Evolutionary conservation across 352 stramenopile species (phyloP).

Genomic region (Phytophthora capsici): DNA sequence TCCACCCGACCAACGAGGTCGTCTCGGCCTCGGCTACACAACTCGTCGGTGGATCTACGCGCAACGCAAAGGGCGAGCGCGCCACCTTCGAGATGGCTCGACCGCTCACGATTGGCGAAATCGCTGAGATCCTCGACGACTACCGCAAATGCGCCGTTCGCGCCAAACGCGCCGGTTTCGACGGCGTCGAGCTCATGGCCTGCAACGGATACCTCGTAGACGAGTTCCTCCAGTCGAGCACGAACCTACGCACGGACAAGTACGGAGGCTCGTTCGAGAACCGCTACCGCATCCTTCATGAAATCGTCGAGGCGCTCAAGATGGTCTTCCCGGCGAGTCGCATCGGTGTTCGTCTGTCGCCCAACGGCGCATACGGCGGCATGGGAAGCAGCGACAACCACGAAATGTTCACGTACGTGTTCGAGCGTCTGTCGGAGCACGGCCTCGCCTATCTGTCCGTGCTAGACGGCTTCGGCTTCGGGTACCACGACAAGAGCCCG

Average conservation of each 20-base stretch:
- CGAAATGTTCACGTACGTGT: conserved; percentile 16
- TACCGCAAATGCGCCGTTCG: conserved; percentile 7
- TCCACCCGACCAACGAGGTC: conserved; percentile 3
- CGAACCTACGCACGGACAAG: conserved; percentile 18
- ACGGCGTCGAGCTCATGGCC: conserved; percentile 21
- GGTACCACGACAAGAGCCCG: conserved; percentile 5
- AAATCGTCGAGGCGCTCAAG: conserved; percentile 14
- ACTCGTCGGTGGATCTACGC: neutral
- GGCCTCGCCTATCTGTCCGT: conserved; percentile 11
- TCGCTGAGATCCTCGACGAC: neutral
- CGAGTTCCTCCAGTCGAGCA: conserved; percentile 20
- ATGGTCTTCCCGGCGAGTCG: conserved; percentile 1
- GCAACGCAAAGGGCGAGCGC: neutral
- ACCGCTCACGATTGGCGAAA: neutral
- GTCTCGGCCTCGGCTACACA: neutral
- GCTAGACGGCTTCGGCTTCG: conserved; percentile 13
- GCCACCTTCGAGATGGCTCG: neutral
- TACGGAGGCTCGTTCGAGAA: conserved; percentile 23
- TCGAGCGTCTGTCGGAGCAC: conserved; percentile 10
- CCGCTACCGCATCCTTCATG: conserved; percentile 14
- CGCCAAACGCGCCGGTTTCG: conserved; percentile 10
- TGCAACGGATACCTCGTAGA: conserved; percentile 14
- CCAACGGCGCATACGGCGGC: conserved; percentile 13
- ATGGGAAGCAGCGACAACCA: conserved; percentile 24
- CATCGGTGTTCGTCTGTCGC: conserved; percentile 15